Base-by-base conservation (phyloP, 768 basidiomycete species). In the Suillus plorans region DNA sequence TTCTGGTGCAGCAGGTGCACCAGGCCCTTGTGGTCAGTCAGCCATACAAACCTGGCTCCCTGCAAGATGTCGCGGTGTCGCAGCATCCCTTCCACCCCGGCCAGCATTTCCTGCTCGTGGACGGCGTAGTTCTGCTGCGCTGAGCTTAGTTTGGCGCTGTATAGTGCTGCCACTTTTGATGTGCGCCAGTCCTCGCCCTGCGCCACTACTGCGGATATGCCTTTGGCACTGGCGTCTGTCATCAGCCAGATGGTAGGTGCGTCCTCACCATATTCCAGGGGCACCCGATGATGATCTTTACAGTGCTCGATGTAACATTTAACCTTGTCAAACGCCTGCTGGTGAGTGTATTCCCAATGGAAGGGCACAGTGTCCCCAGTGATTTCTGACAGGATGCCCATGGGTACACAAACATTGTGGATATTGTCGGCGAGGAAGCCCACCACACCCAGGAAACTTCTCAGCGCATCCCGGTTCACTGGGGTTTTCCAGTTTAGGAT, bases 51-150 rank as follows among this genome's bases (percentile, higher is more conserved):
- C 0, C 47, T 58, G 0, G 60, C 67, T 0, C 80, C 81, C 41
- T 73, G 74, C 4, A 28, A 3, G 28, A 28, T 28, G 28, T 28
- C 28, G 3, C 3, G 28, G 3, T 28, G 28, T 2, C 28, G 44
- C 12, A 76, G 63, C 74, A 80, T 74, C 0, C 76, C 73, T 45
- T 80, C 78, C 0, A 81, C 66, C 0, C 77, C 76, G 0, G 77
- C 78, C 0, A 81, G 60, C 68, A 81, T 69, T 41, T 82, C 79
- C 10, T 77, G 75, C 58, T 81, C 77, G 31, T 80, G 80, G 0
- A 77, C 76, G 2, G 78, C 71, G 41, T 81, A 81, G 44, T 80
- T 80, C 22, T 78, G 77, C 61, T 81, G 79, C 0, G 80, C 74
- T 0, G 73, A 37, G 20, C 72, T 77, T 4, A 81, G 63, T 50